Evolutionary conservation across 306 rosid genomes (phyloP).

Genomic region (Luffa aegyptiaca): DNA sequence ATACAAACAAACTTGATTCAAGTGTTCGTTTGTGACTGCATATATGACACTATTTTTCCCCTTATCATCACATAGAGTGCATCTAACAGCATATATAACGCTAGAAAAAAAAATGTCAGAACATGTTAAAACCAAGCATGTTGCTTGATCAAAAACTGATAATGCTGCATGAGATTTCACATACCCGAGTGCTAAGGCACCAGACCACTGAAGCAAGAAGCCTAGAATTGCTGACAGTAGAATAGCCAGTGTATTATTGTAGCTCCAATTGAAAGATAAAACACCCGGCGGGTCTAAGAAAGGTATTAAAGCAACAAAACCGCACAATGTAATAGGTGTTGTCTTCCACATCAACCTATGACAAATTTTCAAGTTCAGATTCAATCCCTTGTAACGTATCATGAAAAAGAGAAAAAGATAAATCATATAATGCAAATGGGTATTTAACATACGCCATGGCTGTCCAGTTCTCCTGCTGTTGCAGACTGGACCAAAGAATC

Average conservation of each 20-base stretch:
- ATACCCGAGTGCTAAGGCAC: constrained; percentile 84
- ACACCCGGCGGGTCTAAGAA: constrained; percentile 77
- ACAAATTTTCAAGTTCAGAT: constrained; percentile 12
- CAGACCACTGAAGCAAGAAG: constrained; percentile 92
- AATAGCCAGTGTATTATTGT: constrained; percentile 43
- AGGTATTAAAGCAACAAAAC: constrained; percentile 52
- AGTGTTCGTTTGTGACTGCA: not conserved
- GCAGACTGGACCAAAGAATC: constrained; percentile 81
- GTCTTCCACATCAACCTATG: constrained; percentile 92
- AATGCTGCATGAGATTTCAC: constrained; percentile 15
- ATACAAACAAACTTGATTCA: not conserved
- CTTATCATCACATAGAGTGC: not conserved
- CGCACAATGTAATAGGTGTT: constrained; percentile 66
- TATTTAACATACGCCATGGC: constrained; percentile 56
- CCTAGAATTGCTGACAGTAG: constrained; percentile 67
- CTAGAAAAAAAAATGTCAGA: not conserved
- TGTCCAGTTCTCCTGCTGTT: constrained; percentile 85
- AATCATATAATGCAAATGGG: not conserved
- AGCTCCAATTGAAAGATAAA: constrained; percentile 58
- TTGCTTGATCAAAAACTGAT: not conserved
- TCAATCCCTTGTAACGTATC: constrained; percentile 5
- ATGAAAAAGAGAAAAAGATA: not conserved
- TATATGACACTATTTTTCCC: not conserved
- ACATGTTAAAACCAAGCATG: not conserved
- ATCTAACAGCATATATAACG: constrained; percentile 1